phyloP scores from a whole-genome alignment of 495 filamentous ascomycete genomes.

The Pseudotulostoma volvatum region DNA sequence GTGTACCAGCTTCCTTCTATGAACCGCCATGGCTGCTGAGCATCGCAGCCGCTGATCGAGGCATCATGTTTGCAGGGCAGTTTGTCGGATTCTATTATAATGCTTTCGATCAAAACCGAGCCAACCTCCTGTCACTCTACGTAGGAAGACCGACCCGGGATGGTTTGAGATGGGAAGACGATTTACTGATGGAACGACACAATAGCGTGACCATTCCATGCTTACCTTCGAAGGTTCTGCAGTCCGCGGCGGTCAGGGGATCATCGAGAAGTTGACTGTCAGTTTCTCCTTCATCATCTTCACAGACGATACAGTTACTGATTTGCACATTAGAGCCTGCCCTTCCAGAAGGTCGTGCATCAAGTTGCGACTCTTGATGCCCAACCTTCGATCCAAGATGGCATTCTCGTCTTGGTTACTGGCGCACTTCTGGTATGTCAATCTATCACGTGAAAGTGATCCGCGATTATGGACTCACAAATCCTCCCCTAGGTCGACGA shows the following conservation, averaged over 20 bases:
- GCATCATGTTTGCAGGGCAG: constrained; percentile 35
- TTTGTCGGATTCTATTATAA: constrained; percentile 84
- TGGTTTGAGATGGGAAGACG: not conserved
- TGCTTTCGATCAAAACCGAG: constrained; percentile 57
- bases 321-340: constrained; percentile 39
- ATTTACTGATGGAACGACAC: no score
- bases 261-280: constrained; percentile 68
- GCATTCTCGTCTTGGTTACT: constrained; percentile 71
- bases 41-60: not conserved
- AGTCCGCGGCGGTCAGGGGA: constrained; percentile 38
- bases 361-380: constrained; percentile 52
- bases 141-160: constrained; percentile 27
- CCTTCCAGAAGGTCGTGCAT: constrained; percentile 67
- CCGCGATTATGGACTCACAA: not conserved
- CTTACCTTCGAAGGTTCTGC: constrained; percentile 68
- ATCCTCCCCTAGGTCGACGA: constrained; percentile 59
- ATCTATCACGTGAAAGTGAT: constrained; percentile 2
- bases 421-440: constrained; percentile 62
- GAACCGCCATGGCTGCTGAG: not conserved
- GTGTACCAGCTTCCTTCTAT: constrained; percentile 11
- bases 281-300: constrained; percentile 9
- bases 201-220: constrained; percentile 71
- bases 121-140: constrained; percentile 52
- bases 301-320: no score
- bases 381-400: constrained; percentile 50